Base-by-base conservation (phyloP, 2,329 filamentous ascomycete genomes). In the Fusarium buxicola region DNA sequence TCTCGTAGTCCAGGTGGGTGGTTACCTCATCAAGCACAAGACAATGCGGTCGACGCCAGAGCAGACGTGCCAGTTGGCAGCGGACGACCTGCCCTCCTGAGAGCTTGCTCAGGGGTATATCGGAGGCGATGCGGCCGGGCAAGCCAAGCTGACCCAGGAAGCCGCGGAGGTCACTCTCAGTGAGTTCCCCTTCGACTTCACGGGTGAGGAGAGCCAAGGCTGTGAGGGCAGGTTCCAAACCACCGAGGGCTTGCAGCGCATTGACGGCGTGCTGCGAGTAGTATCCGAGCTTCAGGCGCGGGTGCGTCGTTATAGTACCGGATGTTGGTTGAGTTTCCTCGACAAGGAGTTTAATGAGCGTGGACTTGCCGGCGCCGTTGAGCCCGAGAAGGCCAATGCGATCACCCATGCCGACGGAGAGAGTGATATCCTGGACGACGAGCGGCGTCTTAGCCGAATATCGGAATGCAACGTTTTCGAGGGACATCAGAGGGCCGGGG, bases 1-100 rank as follows among this genome's bases (percentile, higher is more conserved):
- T 94, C 76, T 95, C 87, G 60, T 90, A 91, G 73, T 96, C 92
- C 35, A 96, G 81, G 78, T 96, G 92, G 1, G 92, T 94, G 7
- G 92, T 95, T 21, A 92, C 89, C 74, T 92, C 92, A 72, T 94
- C 92, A 8, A 94, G 82, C 7, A 94, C 82, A 3, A 94, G 81
- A 54, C 91, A 84, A 64, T 94, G 91, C 16, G 91, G 91, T 4
- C 84, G 80, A 35, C 78, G 79, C 82, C 88, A 89, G 31, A 94
- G 77, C n/a, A 93, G 76, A 43, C 86, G 83, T 2, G 90, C 90
- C 45, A 94, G 78, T 58, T 89, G 87, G 49, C 80, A 79, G 15
- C 84, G 78, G 44, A 90, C 89, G 18, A 92, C 84, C 75, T 96
- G 92, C 0, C 92, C 92, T 35, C 92, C 92, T 0, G 91, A 94